Evolutionary conservation across 2,329 filamentous ascomycete genomes (phyloP).

Genomic region (Xylariaceae sp.): DNA sequence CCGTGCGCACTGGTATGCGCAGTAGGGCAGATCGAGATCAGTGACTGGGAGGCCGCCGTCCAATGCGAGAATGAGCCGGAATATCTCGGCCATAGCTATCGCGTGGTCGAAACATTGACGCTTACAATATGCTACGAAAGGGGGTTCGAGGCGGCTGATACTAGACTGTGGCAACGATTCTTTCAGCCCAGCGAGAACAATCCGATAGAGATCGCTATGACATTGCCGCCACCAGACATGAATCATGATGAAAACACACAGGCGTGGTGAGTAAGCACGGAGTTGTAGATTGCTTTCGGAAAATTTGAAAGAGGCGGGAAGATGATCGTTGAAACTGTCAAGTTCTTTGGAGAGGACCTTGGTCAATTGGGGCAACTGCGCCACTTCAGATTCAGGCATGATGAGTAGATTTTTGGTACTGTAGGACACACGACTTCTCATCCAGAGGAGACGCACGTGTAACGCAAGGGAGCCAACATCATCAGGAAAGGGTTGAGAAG

Average conservation of each 20-base stretch:
- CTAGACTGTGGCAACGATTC: constrained; percentile 47
- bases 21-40: constrained; percentile 54
- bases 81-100: constrained; percentile 54
- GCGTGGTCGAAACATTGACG: constrained; percentile 54
- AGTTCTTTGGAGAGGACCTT: constrained; percentile 46
- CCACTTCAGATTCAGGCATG: constrained; percentile 44
- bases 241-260: constrained; percentile 59
- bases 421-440: constrained; percentile 53
- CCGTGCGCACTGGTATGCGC: constrained; percentile 54
- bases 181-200: constrained; percentile 50
- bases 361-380: constrained; percentile 44
- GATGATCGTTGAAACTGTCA: constrained; percentile 49
- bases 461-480: constrained; percentile 55
- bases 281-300: constrained; percentile 55
- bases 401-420: constrained; percentile 46
- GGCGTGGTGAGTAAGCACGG: constrained; percentile 54
- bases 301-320: constrained; percentile 56
- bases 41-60: constrained; percentile 50
- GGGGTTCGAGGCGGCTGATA: constrained; percentile 45
- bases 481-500: constrained; percentile 46
- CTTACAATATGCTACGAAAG: constrained; percentile 49
- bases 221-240: constrained; percentile 60
- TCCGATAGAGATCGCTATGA: constrained; percentile 55
- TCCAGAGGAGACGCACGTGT: constrained; percentile 54
- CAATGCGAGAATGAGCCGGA: constrained; percentile 49